These are phyloP conservation scores for Chlorella sp. DNA, from an alignment of 139 green algal species.

Conservation along the genomic window DNA sequence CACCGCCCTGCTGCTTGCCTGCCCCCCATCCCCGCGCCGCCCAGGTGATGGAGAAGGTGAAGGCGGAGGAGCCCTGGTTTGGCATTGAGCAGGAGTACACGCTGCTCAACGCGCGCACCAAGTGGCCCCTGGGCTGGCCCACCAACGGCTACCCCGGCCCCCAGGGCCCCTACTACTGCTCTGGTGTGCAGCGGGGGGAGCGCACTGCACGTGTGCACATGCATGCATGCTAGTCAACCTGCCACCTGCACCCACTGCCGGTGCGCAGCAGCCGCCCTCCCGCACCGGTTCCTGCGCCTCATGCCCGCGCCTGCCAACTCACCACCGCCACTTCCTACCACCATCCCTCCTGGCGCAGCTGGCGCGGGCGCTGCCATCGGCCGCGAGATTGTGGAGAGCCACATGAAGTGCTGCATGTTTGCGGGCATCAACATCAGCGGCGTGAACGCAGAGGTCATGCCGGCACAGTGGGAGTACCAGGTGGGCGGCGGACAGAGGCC, in stretches of 20 bases:
- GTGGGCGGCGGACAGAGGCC: slow-evolving; percentile 19
- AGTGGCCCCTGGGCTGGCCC: slow-evolving; percentile 98
- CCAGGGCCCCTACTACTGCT: slow-evolving; percentile 98
- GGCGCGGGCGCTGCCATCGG: slow-evolving; percentile 91
- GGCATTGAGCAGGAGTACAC: slow-evolving; percentile 99
- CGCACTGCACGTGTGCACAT: not conserved
- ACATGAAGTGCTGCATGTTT: slow-evolving; percentile 96
- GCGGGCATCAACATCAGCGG: slow-evolving; percentile 94
- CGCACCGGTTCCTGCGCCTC: not conserved
- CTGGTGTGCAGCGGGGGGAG: not conserved
- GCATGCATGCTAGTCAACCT: not conserved
- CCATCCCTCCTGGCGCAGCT: slow-evolving; percentile 39
- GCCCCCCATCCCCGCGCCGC: not conserved
- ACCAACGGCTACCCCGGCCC: slow-evolving; percentile 88
- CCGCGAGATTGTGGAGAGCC: slow-evolving; percentile 94
- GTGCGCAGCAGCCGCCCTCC: not conserved
- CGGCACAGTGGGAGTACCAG: slow-evolving; percentile 96
- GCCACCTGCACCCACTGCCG: not conserved
- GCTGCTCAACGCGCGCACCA: slow-evolving; percentile 91
- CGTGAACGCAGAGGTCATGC: slow-evolving; percentile 98
- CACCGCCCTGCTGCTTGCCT: not conserved
- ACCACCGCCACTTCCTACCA: not conserved
- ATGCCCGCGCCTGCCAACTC: not conserved
- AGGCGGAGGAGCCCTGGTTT: slow-evolving; percentile 92
- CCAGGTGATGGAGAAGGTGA: slow-evolving; percentile 51